Base-by-base conservation (phyloP, 1,284 basidiomycete species). In the Fomes fomentarius region DNA sequence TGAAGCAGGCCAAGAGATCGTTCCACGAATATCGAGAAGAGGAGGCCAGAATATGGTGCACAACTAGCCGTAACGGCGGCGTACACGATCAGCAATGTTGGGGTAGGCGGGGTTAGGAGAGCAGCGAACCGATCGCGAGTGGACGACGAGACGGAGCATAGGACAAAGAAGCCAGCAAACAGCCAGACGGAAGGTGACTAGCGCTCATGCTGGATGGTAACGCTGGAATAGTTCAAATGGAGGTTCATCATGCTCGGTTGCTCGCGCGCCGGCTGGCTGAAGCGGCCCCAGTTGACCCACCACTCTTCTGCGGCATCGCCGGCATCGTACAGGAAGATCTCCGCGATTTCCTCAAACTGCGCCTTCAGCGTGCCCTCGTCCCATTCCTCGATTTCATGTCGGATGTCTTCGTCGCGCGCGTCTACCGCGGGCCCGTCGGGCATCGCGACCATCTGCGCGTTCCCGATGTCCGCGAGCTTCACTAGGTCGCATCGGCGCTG, bases 401-500 rank as follows among this genome's bases (percentile, higher is more conserved):
- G 62, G 69, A 81, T 69, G 19, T 67, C 68, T 17, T 62, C 63
- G 54, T 81, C 71, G 17, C 79, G 73, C 54, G 65, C 66, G 21
- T 72, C 67, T n/a, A 73, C 72, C 26, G 65, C 62, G 26, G 74
- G 69, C 5, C 78, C 78, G 31, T 75, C 71, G 5, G 75, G 72
- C 55, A 78, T 62, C 50, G 69, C 69, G 14, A 74, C 62, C 48
- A 73, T 62, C 21, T 62, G 58, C n/a, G 71, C 69, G 56, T 73
- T 76, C 48, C 56, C 64, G 47, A 73, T 56, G 57, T 81, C 78
- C 4, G 68, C 65, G 17, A 63, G 54, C 37, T 71, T 67, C 5
- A 79, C 73, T 37, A 70, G 66, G 26, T 67, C 60, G 50, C 74
- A 73, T 5, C 79, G 71, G 12, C 62, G 62, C 48, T 73, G 69